These are phyloP conservation scores for Candida sphagnicola DNA, from an alignment of 805 yeast species.

Conservation along the genomic window DNA sequence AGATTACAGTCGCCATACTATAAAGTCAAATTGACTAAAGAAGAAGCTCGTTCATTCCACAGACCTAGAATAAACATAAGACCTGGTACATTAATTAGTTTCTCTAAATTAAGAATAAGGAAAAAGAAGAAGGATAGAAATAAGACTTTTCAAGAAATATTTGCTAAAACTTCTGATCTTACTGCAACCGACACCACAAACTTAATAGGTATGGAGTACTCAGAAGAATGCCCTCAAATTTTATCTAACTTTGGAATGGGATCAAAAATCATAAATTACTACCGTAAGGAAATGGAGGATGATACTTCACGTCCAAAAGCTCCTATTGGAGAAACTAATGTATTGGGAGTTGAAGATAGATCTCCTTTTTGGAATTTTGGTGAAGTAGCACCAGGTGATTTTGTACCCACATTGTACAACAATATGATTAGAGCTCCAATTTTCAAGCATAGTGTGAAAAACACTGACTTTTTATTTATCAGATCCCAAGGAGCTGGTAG, in stretches of 20 bases:
- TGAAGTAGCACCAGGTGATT: slow-evolving; percentile 88
- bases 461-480: slow-evolving; percentile 78
- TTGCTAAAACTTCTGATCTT: slow-evolving; percentile 67
- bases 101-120: slow-evolving; percentile 69
- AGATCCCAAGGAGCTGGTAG: slow-evolving; percentile 79
- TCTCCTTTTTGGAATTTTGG: slow-evolving; percentile 99
- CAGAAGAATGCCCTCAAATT: slow-evolving; percentile 83
- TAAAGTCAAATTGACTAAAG: slow-evolving; percentile 67
- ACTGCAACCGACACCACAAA: slow-evolving; percentile 81
- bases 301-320: slow-evolving; percentile 86
- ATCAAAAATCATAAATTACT: slow-evolving; percentile 86
- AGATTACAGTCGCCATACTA: slow-evolving; percentile 88
- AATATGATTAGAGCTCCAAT: slow-evolving; percentile 91
- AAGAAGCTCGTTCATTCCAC: slow-evolving; percentile 74
- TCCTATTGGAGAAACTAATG: slow-evolving; percentile 90
- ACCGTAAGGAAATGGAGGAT: slow-evolving; percentile 75
- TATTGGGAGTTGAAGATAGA: slow-evolving; percentile 91
- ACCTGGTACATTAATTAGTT: slow-evolving; percentile 73
- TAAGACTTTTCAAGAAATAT: slow-evolving; percentile 70
- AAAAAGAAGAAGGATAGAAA: slow-evolving; percentile 90
- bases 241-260: slow-evolving; percentile 95
- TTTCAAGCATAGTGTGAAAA: slow-evolving; percentile 73
- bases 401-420: slow-evolving; percentile 91
- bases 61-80: slow-evolving; percentile 71
- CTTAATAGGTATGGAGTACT: slow-evolving; percentile 77